Conservation (phyloP, 805 yeast genomes). For the Metschnikowia kofuensis region DNA sequence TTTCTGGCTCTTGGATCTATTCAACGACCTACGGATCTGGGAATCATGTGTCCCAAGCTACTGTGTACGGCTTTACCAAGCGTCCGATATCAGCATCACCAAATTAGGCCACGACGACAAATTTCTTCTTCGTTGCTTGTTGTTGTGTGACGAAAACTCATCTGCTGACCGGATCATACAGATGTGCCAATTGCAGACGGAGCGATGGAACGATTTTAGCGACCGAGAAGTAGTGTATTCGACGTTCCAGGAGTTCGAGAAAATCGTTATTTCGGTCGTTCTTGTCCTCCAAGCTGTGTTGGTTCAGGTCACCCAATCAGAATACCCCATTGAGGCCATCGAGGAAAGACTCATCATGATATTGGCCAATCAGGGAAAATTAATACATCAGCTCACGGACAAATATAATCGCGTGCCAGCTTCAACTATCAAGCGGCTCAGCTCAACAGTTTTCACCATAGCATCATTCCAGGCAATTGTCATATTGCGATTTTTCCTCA, state of each 20-base stretch:
- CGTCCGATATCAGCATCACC: not conserved
- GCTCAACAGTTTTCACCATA: slow-evolving; percentile 8
- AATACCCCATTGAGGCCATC: slow-evolving; percentile 9
- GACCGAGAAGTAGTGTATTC: slow-evolving; percentile 10
- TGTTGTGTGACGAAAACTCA: slow-evolving; percentile 23
- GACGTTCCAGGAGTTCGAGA: slow-evolving; percentile 24
- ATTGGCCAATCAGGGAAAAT: slow-evolving; percentile 31
- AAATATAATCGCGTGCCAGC: slow-evolving; percentile 18
- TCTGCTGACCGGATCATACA: slow-evolving; percentile 8
- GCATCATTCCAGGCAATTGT: slow-evolving; percentile 16
- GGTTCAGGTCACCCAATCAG: slow-evolving; percentile 11
- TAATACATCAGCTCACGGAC: slow-evolving; percentile 28
- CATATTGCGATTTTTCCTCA: slow-evolving; percentile 15
- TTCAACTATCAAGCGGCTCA: slow-evolving; percentile 10
- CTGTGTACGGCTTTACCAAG: slow-evolving; percentile 22
- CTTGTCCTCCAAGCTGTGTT: slow-evolving; percentile 26
- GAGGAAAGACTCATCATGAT: slow-evolving; percentile 12
- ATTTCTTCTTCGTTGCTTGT: slow-evolving; percentile 28
- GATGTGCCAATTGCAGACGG: slow-evolving; percentile 21
- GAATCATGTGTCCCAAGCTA: slow-evolving; percentile 33
- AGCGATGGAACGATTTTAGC: slow-evolving; percentile 22
- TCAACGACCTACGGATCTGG: slow-evolving; percentile 39
- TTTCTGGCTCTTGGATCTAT: slow-evolving; percentile 39
- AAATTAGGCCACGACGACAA: slow-evolving; percentile 5
- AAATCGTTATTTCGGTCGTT: slow-evolving; percentile 29